Conservation (phyloP, 2,329 filamentous ascomycete species). For the Ceratocystis albifundus region DNA sequence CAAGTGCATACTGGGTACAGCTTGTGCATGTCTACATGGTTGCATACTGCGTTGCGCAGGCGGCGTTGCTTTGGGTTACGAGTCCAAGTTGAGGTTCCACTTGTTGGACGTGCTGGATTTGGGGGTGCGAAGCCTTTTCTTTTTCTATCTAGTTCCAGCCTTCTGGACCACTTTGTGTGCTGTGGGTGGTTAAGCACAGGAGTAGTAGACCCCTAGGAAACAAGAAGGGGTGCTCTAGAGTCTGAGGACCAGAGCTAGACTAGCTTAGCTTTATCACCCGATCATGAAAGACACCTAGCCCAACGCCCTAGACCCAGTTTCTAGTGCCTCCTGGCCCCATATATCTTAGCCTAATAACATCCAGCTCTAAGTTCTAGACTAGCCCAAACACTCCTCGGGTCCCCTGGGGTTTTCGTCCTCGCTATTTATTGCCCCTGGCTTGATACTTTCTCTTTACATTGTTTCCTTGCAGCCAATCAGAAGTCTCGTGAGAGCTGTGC, state of each 20-base stretch:
- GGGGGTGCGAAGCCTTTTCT: too few relatives aligned
- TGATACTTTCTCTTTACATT: background rate
- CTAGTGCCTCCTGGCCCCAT: too few relatives aligned
- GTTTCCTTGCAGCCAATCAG: background rate
- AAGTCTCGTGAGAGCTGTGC: background rate
- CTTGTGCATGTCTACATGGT: background rate
- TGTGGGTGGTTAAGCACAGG: background rate
- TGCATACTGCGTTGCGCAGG: background rate
- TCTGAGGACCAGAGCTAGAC: too few relatives aligned
- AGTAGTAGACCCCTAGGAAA: too few relatives aligned
- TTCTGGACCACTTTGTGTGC: background rate
- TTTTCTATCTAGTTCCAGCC: background rate
- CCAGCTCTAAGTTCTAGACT: too few relatives aligned
- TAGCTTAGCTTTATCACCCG: too few relatives aligned
- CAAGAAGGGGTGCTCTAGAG: too few relatives aligned
- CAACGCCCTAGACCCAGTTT: too few relatives aligned
- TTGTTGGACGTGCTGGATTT: background rate
- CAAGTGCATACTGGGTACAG: background rate
- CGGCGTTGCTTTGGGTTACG: background rate
- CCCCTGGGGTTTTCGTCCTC: background rate
- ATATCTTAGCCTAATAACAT: too few relatives aligned
- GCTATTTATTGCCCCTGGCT: background rate
- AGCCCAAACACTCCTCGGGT: background rate
- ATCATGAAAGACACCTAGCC: too few relatives aligned
- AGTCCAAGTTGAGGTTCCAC: conserved; percentile 9